Base-by-base conservation (phyloP, 2,329 filamentous ascomycete species). In the Pseudocercospora ulei region DNA sequence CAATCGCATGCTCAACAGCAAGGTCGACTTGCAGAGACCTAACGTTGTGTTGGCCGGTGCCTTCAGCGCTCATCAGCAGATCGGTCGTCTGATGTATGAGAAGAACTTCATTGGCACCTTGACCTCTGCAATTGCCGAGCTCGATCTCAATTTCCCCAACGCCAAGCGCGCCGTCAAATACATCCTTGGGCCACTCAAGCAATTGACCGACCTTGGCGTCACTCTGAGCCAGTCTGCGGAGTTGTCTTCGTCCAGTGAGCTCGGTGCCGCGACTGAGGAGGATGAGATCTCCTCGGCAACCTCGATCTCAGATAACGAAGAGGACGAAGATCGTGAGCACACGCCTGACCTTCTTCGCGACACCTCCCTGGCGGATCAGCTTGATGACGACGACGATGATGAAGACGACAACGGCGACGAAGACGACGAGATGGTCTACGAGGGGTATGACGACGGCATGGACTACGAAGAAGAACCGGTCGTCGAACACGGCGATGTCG, bases 301-400 rank as follows among this genome's bases (percentile, higher is more conserved):
- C 3, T 94, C 88, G 1, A 75, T 93, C 14, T 95, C 88, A 7
- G 87, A 94, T 47, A 68, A 86, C 22, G 65, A 67, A 40, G 53
- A 54, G 16, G 30, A 33, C 5, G 55, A 54, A 14, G 56, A 60
- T 39, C 79, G 86, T 28, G 86, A 94, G 61, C 90, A 96, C 59
- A 98, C 92, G 3, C 90, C 92, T 18, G 90, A 98, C 63, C 72
- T 98, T 12, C 96, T 95, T 66, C 82, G 92, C 37, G 94, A 96
- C 61, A 96, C 90, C 1, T 85, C 92, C 1, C 69, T 98, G 13
- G 76, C 79, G 34, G 76, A 81, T 41, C 80, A 86, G 44, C 80
- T 83, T 44, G 84, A 88, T 47, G 86, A 84, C 34, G 85, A 82
- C 9, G 80, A 79, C 43, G 76, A 82, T 41, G 80, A 79, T 43